A percentile compares a stretch with the other conserved stretches of the same genome.
Evolutionary conservation across 106 monocot genomes (phyloP).

Genomic region (Amphibolis antarctica): DNA sequence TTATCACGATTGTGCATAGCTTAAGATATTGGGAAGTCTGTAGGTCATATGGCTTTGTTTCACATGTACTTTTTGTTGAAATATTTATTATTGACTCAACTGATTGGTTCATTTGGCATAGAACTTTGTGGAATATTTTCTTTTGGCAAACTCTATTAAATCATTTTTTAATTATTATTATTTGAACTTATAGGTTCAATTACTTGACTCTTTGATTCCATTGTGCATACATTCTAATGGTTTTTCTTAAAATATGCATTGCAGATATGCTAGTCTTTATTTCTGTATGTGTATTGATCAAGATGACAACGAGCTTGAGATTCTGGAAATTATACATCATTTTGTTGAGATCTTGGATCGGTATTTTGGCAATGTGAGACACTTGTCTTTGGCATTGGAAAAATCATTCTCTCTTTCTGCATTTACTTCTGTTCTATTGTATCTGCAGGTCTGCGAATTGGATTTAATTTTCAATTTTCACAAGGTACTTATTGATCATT

Average conservation of each 20-base stretch:
- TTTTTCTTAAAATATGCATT: background rate
- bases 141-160: too few species aligned
- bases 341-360: conserved; percentile 83
- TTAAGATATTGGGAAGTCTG: too few species aligned
- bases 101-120: too few species aligned
- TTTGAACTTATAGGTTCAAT: too few species aligned
- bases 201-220: too few species aligned
- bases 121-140: too few species aligned
- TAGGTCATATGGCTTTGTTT: too few species aligned
- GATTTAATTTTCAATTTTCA: conserved; percentile 99
- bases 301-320: conserved; percentile 66
- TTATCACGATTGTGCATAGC: too few species aligned
- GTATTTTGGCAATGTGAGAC: conserved; percentile 81
- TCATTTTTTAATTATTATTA: too few species aligned
- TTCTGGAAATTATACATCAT: conserved; percentile 77
- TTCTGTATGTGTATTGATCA: conserved; percentile 84
- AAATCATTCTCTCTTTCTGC: background rate
- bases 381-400: background rate
- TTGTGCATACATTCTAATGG: too few species aligned
- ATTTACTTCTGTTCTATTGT: background rate
- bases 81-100: too few species aligned
- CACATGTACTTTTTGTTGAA: too few species aligned
- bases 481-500: conserved; percentile 39
- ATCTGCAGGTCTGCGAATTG: conserved; percentile 77
- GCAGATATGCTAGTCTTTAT: conserved; percentile 86